Conservation (phyloP, 257 asterid species). For the Jacaranda mimosifolia region DNA sequence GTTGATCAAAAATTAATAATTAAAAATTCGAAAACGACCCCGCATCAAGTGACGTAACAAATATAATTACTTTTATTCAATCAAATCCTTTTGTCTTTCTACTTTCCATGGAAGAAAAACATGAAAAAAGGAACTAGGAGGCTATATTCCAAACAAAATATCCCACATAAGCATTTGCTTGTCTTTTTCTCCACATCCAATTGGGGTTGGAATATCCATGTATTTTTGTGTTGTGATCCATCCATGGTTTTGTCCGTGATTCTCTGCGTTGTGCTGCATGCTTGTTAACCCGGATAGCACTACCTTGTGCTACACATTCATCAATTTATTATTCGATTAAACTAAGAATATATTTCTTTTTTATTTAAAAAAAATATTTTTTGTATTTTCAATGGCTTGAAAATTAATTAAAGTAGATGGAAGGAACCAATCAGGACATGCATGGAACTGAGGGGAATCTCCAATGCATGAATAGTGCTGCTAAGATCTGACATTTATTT, state of each 20-base stretch:
- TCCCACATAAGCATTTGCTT: too few relatives aligned
- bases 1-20: too few relatives aligned
- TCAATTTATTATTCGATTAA: background rate
- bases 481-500: background rate
- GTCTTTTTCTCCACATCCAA: background rate
- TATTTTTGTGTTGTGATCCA: too few relatives aligned
- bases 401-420: background rate
- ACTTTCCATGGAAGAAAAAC: too few relatives aligned
- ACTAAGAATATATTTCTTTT: background rate
- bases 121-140: too few relatives aligned
- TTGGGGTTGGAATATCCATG: slow-evolving; percentile 7
- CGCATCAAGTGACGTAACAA: too few relatives aligned
- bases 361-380: too few relatives aligned
- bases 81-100: too few relatives aligned
- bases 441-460: background rate
- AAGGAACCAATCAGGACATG: background rate
- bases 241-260: slow-evolving; percentile 32
- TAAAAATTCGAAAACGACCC: too few relatives aligned
- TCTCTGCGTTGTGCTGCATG: slow-evolving; percentile 11
- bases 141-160: too few relatives aligned
- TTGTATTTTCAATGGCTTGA: background rate
- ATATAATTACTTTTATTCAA: too few relatives aligned
- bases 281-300: slow-evolving; percentile 10
- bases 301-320: slow-evolving; percentile 28
- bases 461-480: background rate